Percentiles rank a stretch among this genome's conserved stretches.
Evolutionary conservation across 2,329 filamentous ascomycete genomes (phyloP).

Genomic region (Scytalidium lignicola): DNA sequence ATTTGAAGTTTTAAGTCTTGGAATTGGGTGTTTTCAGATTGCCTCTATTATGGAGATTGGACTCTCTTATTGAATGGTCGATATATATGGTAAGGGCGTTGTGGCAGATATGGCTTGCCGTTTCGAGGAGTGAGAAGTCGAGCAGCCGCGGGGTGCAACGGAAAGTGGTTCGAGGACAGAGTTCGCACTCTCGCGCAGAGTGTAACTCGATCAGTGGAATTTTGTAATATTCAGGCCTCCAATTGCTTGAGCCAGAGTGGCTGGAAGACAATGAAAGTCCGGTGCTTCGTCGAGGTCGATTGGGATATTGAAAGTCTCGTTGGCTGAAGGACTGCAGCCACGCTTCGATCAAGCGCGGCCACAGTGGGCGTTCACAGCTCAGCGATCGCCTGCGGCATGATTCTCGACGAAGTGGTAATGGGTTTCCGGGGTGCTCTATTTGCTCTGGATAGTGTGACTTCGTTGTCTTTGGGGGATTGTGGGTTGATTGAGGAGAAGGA

Average conservation of each 20-base stretch:
- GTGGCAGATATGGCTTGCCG: slow-evolving; percentile 4
- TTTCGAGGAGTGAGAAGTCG: slow-evolving; percentile 3
- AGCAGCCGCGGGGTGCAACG: slow-evolving; percentile 4
- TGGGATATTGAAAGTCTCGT: slow-evolving; percentile 63
- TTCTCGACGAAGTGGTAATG: slow-evolving; percentile 62
- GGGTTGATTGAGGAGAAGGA: slow-evolving; percentile 17
- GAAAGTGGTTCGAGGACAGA: slow-evolving; percentile 14
- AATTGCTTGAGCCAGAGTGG: slow-evolving; percentile 10
- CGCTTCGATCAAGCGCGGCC: slow-evolving; percentile 49
- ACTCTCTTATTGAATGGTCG: slow-evolving; percentile 1
- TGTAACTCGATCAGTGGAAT: slow-evolving; percentile 21
- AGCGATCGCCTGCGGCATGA: slow-evolving; percentile 74
- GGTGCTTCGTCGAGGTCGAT: slow-evolving; percentile 65
- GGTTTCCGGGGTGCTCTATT: slow-evolving; percentile 20
- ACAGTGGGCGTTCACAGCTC: slow-evolving; percentile 90
- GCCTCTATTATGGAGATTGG: too few species aligned
- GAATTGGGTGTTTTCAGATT: too few species aligned
- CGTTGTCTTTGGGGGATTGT: slow-evolving; percentile 50
- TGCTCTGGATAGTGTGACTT: slow-evolving; percentile 50
- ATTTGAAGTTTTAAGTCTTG: too few species aligned
- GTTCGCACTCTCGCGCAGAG: slow-evolving; percentile 19
- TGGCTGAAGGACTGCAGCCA: slow-evolving; percentile 83
- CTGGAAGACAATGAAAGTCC: slow-evolving; percentile 39
- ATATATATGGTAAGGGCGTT: slow-evolving; percentile 13
- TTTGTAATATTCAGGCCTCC: slow-evolving; percentile 30